phyloP scores from a whole-genome alignment of 192 early-diverging fungal species.

The Geranomyces michiganensis region DNA sequence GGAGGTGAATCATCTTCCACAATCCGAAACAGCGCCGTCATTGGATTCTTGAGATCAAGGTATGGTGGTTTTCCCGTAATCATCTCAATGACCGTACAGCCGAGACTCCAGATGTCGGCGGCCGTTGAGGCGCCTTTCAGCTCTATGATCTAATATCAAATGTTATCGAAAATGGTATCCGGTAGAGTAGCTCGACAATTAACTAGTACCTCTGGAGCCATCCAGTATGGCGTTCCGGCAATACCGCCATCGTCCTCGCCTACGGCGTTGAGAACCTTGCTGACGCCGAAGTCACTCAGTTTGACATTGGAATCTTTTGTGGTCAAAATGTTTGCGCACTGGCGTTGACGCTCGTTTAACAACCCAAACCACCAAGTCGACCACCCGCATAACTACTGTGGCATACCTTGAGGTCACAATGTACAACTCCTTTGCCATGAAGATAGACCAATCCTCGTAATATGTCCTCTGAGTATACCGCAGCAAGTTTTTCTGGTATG shows the following conservation, averaged over 20 bases:
- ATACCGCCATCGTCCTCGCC: constrained; percentile 68
- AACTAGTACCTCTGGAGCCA: constrained; percentile 48
- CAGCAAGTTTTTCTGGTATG: constrained; percentile 79
- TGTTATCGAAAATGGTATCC: background rate
- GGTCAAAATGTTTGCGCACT: constrained; percentile 84
- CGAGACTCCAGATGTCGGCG: constrained; percentile 94
- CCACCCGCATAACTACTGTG: background rate
- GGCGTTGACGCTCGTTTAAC: background rate
- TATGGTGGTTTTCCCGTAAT: constrained; percentile 91
- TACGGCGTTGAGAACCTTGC: constrained; percentile 64
- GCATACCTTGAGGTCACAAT: constrained; percentile 90
- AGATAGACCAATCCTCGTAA: constrained; percentile 83
- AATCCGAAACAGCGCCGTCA: constrained; percentile 90
- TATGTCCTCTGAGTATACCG: constrained; percentile 82
- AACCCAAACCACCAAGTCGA: too few relatives aligned
- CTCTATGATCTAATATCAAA: constrained; percentile 65
- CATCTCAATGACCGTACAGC: constrained; percentile 93
- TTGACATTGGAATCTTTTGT: constrained; percentile 95
- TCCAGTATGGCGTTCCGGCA: constrained; percentile 55
- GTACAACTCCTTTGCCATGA: constrained; percentile 75
- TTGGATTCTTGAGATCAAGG: constrained; percentile 72
- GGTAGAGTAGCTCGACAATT: background rate
- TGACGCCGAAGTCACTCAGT: constrained; percentile 93
- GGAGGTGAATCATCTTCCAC: constrained; percentile 79
- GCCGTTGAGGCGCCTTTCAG: constrained; percentile 80